Evolutionary conservation across 208 protist genomes (phyloP).

Genomic region (Crithidia fasciculata): DNA sequence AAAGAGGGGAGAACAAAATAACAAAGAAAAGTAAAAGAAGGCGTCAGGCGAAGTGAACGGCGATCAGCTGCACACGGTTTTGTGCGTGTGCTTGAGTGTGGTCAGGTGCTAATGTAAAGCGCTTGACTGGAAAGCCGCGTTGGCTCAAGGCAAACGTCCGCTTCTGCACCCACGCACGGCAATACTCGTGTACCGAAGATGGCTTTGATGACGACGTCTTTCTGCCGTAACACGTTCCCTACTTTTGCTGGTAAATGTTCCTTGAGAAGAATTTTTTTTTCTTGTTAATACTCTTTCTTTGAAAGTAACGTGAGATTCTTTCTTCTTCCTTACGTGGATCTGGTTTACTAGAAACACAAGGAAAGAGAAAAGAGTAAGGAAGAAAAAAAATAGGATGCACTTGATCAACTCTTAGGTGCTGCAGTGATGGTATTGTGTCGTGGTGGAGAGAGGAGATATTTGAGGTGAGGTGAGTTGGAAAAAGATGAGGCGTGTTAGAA

Average conservation of each 20-base stretch:
- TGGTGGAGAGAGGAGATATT: too few relatives aligned
- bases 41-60: not conserved
- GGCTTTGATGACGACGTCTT: too few relatives aligned
- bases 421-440: not conserved
- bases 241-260: too few relatives aligned
- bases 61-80: not conserved
- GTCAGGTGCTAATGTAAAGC: not conserved
- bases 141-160: too few relatives aligned
- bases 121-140: too few relatives aligned
- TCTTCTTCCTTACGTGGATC: not conserved
- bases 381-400: constrained; percentile 7
- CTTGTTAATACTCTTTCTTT: not conserved
- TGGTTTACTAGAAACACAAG: not conserved
- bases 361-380: not conserved
- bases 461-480: too few relatives aligned
- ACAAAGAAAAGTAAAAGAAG: constrained; percentile 2
- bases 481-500: not conserved
- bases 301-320: not conserved
- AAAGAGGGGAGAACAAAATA: not conserved
- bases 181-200: not conserved
- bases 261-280: not conserved
- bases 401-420: constrained; percentile 21
- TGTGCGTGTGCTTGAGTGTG: not conserved
- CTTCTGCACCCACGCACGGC: not conserved
- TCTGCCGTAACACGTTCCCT: too few relatives aligned